These are phyloP conservation scores for Globisporangium lucens DNA, from an alignment of 352 stramenopile genomes.

Conservation along the genomic window DNA sequence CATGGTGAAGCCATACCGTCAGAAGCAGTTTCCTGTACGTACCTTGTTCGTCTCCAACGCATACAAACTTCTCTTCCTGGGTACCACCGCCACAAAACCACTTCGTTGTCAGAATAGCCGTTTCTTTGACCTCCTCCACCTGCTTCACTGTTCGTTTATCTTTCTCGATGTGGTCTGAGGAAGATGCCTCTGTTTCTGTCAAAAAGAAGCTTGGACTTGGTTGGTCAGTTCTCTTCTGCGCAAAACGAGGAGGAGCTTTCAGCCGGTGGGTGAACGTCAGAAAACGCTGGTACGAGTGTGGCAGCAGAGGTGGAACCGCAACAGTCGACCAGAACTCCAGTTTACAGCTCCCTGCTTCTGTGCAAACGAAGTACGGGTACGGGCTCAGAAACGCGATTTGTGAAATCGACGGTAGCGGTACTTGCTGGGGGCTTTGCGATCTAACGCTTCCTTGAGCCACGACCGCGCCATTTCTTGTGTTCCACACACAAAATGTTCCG, in stretches of 20 bases:
- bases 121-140: not conserved
- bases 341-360: slow-evolving; percentile 25
- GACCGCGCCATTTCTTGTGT: slow-evolving; percentile 34
- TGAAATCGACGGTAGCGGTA: slow-evolving; percentile 9
- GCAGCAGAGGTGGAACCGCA: slow-evolving; percentile 24
- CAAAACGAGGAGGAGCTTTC: not conserved
- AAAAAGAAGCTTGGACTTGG: slow-evolving; percentile 12
- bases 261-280: slow-evolving; percentile 15
- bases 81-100: slow-evolving; percentile 25
- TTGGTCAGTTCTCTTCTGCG: slow-evolving; percentile 6
- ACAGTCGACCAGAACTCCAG: slow-evolving; percentile 43
- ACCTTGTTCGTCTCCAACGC: slow-evolving; percentile 41
- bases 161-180: not conserved
- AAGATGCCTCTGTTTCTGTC: slow-evolving; percentile 9
- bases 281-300: slow-evolving; percentile 20
- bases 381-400: slow-evolving; percentile 35
- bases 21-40: not conserved
- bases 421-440: not conserved
- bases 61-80: slow-evolving; percentile 25
- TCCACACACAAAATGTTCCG: slow-evolving; percentile 46
- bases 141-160: not conserved
- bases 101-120: slow-evolving; percentile 17
- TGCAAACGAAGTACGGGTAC: slow-evolving; percentile 38
- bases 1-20: not conserved
- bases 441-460: slow-evolving; percentile 20